phyloP scores from a whole-genome alignment of 23 red algal genomes.

The Chondrus crispus region DNA sequence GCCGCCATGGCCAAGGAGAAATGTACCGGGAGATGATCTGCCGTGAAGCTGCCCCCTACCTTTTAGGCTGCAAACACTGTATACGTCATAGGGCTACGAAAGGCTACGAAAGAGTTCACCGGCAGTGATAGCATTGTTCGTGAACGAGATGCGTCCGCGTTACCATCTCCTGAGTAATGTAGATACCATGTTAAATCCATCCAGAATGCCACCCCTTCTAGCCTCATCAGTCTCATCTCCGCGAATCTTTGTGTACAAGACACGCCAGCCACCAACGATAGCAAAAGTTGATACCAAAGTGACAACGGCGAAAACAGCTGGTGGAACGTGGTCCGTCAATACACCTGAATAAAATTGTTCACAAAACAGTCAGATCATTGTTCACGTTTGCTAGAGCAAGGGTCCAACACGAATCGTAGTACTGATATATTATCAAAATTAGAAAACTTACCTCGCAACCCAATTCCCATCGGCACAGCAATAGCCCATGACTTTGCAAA shows the following conservation, averaged over 20 bases:
- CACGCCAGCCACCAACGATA: conserved; percentile 68
- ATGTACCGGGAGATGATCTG: background rate
- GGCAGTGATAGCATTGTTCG: too few species aligned
- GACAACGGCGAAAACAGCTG: conserved; percentile 56
- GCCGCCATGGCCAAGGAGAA: conserved; percentile 22
- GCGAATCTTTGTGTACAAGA: conserved; percentile 44
- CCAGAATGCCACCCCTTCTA: conserved; percentile 42
- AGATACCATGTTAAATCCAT: conserved; percentile 70
- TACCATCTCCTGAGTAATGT: conserved; percentile 79
- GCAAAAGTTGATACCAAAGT: conserved; percentile 61
- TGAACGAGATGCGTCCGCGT: too few species aligned
- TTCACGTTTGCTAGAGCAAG: too few species aligned
- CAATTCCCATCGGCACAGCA: conserved; percentile 59
- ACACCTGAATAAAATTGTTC: conserved; percentile 4
- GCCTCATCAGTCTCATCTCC: conserved; percentile 57
- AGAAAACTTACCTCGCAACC: conserved; percentile 47
- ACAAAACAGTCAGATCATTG: background rate
- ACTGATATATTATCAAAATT: too few species aligned
- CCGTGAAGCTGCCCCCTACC: too few species aligned
- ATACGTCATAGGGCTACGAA: too few species aligned
- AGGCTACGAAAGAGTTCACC: too few species aligned
- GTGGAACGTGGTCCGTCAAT: conserved; percentile 61
- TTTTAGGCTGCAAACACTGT: too few species aligned
- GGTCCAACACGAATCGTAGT: too few species aligned
- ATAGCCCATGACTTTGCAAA: conserved; percentile 51